Base-by-base conservation (phyloP, 2,329 filamentous ascomycete genomes). In the Monilinia fructicola region DNA sequence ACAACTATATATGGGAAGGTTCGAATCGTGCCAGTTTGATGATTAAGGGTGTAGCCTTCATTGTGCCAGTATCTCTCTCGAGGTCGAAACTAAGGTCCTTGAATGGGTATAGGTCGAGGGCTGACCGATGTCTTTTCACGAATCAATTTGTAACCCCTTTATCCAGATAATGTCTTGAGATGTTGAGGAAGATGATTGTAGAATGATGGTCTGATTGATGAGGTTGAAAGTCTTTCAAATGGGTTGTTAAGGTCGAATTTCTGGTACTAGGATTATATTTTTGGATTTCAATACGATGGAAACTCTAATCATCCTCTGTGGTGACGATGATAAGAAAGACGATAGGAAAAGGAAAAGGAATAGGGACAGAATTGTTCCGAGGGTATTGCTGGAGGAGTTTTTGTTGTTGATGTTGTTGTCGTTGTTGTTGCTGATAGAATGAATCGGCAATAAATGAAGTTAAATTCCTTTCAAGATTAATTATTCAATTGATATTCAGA, bases 21-120 rank as follows among this genome's bases (percentile, higher is more conserved):
- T 97, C 77, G 97, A 92, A 79, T 97, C 92, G 80, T 99, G 96
- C 95, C 95, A 99, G 83, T 96, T 96, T 92, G 81, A 99, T 94
- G 77, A 98, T 94, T 73, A 99, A 85, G 74, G 95, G 94, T 76
- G 92, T 90, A 77, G 93, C 93, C 86, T 96, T 98, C 95, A 99
- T 99, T 77, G 11, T 74, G 67, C 44, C 60, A 38, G 54, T 59
- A 28, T 42, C n/a, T 31, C 23, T 28, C 31, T 66, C 56, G 58
- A 56, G 44, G 55, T 56, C 26, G 46, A 54, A 42, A 35, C 1
- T 6, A 38, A 23, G 2, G 12, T 42, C 4, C 40, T 28, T n/a
- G 11, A 31, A 21, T 66, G 46, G 23, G 56, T 10, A n/a, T n/a
- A 11, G 42, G n/a, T 14, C 31, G 54, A 60, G 46, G 63, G 35